Evolutionary conservation across 345 rosid genomes (phyloP), one percentile per base, ranked within the genome.

Genomic region (Lepidium sativum): DNA sequence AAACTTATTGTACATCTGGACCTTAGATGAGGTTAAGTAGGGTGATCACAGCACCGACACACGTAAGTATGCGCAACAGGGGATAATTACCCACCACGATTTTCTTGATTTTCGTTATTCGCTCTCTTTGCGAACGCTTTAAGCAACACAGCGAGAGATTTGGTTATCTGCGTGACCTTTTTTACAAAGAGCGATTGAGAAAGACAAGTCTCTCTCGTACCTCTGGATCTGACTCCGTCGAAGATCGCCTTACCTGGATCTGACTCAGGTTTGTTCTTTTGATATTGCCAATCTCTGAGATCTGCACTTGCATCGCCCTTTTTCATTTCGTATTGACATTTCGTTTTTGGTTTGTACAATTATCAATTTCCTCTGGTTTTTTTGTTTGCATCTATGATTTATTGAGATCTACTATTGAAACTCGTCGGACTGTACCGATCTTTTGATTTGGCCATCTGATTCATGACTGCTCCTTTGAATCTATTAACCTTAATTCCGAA

Each of bases 111-210:
- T 23, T 71, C 54, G 75, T 50, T 57, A 56, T 16, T 71, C 70
- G 65, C 66, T 58, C 65, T 65, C 70, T 72, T 72, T 72, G 71
- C 66, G 54, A 65, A 72, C 33, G 54, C 61, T 16, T 62, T 56
- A 71, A 56, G 70, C 75, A 63, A 70, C 8, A 21, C 45, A 64
- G 54, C 10, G 21, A 17, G 42, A 31, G 38, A 41, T 27, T 6
- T 27, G 56, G 44, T 42, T 44, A 37, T 39, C 51, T 20, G 57
- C 29, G 75, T 34, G 38, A 63, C 59, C 43, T 34, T 9, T 34
- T 9, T 11, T 11, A 68, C 12, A 59, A 32, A 47, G 54, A 23
- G 54, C 38, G 41, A 20, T 25, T 17, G 13, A 41, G 62, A 66
- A 12, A 9, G 33, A 37, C 18, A 37, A 54, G 45, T 39, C 38